Evolutionary conservation across 192 early-diverging fungal species (phyloP).

Genomic region (Coemansia sp.): DNA sequence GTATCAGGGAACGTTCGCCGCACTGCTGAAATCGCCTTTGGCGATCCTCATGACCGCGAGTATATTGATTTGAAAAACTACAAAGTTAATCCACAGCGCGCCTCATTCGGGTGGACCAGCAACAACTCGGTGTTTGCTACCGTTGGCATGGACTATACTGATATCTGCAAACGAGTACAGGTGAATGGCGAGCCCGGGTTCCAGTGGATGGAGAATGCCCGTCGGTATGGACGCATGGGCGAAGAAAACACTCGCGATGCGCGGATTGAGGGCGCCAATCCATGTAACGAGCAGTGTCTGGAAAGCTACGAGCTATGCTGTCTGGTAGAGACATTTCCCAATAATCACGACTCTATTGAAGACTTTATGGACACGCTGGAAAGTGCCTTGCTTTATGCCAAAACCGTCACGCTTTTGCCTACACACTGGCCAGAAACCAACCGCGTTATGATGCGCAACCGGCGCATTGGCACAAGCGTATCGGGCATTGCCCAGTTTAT

Average conservation of each 20-base stretch:
- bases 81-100: conserved; percentile 47
- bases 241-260: conserved; percentile 29
- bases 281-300: conserved; percentile 53
- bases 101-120: conserved; percentile 52
- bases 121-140: conserved; percentile 55
- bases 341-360: conserved; percentile 28
- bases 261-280: conserved; percentile 48
- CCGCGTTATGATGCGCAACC: conserved; percentile 52
- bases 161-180: conserved; percentile 25
- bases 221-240: conserved; percentile 37
- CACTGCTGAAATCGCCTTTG: conserved; percentile 57
- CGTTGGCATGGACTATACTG: conserved; percentile 49
- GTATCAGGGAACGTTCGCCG: conserved; percentile 55
- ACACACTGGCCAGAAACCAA: conserved; percentile 54
- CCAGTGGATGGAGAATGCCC: conserved; percentile 53
- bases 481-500: conserved; percentile 54
- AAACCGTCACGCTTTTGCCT: conserved; percentile 48
- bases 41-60: conserved; percentile 39
- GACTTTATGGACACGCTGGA: conserved; percentile 52
- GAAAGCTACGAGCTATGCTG: conserved; percentile 55
- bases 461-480: conserved; percentile 52
- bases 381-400: conserved; percentile 53
- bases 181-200: conserved; percentile 54
- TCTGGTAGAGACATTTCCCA: conserved; percentile 51
- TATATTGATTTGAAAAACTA: conserved; percentile 57